Evolutionary conservation across 805 yeast genomes (phyloP), one percentile per base, ranked within the genome.

Genomic region (Starmerella asiatica): DNA sequence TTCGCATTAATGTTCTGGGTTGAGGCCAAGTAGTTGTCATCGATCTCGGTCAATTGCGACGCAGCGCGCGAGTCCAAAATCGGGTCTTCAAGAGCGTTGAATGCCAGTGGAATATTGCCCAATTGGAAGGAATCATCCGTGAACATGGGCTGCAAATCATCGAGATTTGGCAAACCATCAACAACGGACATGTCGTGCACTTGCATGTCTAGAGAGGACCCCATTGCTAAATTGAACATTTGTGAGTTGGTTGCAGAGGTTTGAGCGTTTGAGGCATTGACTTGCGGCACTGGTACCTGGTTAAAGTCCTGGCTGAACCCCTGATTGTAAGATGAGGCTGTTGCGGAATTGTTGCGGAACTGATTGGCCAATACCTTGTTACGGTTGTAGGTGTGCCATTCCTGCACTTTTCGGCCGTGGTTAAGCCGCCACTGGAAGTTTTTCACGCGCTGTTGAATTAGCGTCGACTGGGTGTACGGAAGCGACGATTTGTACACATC

Each of bases 11-110:
- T 16, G 14, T 32, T 15, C 31, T 28, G 31, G n/a, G 15, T 15
- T 8, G 27, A 12, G 23, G 14, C 7, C 18, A 20, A 5, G 21
- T 20, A 32, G 8, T 7, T 11, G 12, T 32, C 26, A 12, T 21
- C 27, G 8, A 11, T 5, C 9, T 21, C 34, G 14, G 33, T 17
- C 18, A 32, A 21, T 4, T 6, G 27, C n/a, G 40, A 37, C 5
- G 28, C 31, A 4, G 40, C 15, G 8, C 29, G 29, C 18, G 23
- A 20, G 23, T 42, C 46, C 30, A 45, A 8, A 30, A 45, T 27
- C n/a, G 47, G 45, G 42, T 46, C 49, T 15, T 46, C 49, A n/a
- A 46, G 43, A 9, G 41, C 49, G 29, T 46, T 46, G 43, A 46
- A 46, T n/a, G 49, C 49, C 9, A 46, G 33, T 6, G 49, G 49